phyloP scores from a whole-genome alignment of 495 filamentous ascomycete species.

The Aspergillus sparsus region DNA sequence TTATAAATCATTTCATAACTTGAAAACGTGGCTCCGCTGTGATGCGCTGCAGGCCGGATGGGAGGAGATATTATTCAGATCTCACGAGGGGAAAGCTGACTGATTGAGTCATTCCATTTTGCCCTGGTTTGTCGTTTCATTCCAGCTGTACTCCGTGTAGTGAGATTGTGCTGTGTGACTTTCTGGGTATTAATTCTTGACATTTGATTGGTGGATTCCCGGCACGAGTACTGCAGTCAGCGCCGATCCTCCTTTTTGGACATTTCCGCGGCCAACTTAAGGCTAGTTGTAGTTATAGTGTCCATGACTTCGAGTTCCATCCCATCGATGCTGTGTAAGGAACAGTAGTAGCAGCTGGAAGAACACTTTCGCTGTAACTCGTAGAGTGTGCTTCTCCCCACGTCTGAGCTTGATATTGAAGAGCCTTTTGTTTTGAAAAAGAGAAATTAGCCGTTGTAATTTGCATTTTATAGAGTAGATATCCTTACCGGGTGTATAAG shows the following conservation, averaged over 20 bases:
- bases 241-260: constrained; percentile 1
- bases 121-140: too few relatives aligned
- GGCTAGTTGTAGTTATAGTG: constrained; percentile 11
- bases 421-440: constrained; percentile 20
- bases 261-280: background rate
- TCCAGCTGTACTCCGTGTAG: too few relatives aligned
- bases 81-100: too few relatives aligned
- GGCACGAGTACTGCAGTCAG: too few relatives aligned
- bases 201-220: too few relatives aligned
- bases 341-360: constrained; percentile 12
- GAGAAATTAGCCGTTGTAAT: constrained; percentile 4
- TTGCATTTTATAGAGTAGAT: constrained; percentile 9
- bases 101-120: too few relatives aligned
- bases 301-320: constrained; percentile 20
- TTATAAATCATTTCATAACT: background rate
- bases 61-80: too few relatives aligned
- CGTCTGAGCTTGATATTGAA: constrained; percentile 47
- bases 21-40: background rate
- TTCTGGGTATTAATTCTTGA: too few relatives aligned
- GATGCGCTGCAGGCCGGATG: too few relatives aligned
- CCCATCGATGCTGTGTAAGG: constrained; percentile 8
- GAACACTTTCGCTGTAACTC: constrained; percentile 40
- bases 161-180: too few relatives aligned
- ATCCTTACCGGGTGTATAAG: constrained; percentile 39
- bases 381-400: constrained; percentile 44